Conservation (phyloP, 2,329 filamentous ascomycete species). For the Spiromastix sp. region DNA sequence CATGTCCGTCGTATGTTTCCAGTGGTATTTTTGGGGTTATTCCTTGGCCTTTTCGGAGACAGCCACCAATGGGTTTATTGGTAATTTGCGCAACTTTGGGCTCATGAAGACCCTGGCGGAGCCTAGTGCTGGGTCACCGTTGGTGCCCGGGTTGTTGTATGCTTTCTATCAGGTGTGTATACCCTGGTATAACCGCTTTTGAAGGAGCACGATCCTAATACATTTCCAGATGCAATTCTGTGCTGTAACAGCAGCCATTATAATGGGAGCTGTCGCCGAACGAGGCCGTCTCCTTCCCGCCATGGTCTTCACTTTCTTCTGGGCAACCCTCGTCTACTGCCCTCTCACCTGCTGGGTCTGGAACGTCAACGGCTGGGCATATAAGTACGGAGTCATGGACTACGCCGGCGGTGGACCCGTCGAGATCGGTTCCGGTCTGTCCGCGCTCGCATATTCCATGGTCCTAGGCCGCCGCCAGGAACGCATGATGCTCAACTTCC, state of each 20-base stretch:
- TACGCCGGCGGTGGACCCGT: constrained; percentile 95
- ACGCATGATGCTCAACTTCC: constrained; percentile 99
- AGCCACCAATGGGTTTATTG: constrained; percentile 82
- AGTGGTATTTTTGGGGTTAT: constrained; percentile 99
- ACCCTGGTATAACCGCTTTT: no score
- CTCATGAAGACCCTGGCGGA: constrained; percentile 71
- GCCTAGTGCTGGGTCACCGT: constrained; percentile 78
- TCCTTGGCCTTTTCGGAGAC: constrained; percentile 80
- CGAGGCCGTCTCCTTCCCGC: constrained; percentile 84
- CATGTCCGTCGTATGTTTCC: constrained; percentile 82
- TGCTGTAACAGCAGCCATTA: constrained; percentile 80
- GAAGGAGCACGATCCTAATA: no score
- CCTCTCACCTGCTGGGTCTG: constrained; percentile 94
- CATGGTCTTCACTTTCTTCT: constrained; percentile 93
- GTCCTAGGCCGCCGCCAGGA: constrained; percentile 92
- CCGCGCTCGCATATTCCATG: constrained; percentile 89
- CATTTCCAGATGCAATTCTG: constrained; percentile 82
- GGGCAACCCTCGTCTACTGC: constrained; percentile 96
- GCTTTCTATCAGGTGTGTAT: constrained; percentile 74
- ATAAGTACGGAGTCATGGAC: constrained; percentile 82
- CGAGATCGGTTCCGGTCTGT: constrained; percentile 90
- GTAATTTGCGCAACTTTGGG: constrained; percentile 80
- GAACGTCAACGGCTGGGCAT: constrained; percentile 91
- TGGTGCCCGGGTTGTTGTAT: constrained; percentile 83
- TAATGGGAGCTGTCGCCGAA: constrained; percentile 86